Conservation (phyloP, 169 alveolate species). For the Perkinsus marinus region DNA sequence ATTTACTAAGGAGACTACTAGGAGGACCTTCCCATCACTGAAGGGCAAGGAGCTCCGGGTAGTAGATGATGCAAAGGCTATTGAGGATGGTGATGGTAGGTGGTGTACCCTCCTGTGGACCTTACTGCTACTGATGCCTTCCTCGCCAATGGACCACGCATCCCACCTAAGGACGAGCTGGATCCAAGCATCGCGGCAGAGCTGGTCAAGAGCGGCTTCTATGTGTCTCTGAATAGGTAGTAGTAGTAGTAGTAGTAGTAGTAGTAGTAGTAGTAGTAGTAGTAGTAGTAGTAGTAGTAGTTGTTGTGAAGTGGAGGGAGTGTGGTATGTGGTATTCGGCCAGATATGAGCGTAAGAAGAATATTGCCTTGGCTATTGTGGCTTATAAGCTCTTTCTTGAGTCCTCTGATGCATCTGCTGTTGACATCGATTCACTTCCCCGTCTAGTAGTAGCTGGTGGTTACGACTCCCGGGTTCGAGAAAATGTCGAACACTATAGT, state of each 20-base stretch:
- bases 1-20: slow-evolving; percentile 43
- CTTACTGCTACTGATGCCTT: not conserved
- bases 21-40: slow-evolving; percentile 34
- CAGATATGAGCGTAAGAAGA: slow-evolving; percentile 72
- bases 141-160: not conserved
- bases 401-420: slow-evolving; percentile 11
- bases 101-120: slow-evolving; percentile 17
- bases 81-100: not conserved
- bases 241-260: too few species aligned
- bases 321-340: slow-evolving; percentile 26
- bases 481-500: slow-evolving; percentile 55
- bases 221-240: slow-evolving; percentile 4
- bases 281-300: too few species aligned
- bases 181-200: not conserved
- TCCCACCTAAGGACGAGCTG: not conserved
- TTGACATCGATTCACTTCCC: slow-evolving; percentile 11
- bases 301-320: slow-evolving; percentile 10
- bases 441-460: slow-evolving; percentile 76
- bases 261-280: too few species aligned
- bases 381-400: slow-evolving; percentile 47
- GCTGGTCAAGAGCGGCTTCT: not conserved
- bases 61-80: slow-evolving; percentile 1
- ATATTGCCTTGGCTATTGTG: slow-evolving; percentile 58
- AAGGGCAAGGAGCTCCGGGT: not conserved
- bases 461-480: slow-evolving; percentile 63